These are phyloP conservation scores for Kodamaea hsintzibuensis DNA, from an alignment of 805 yeast genomes.

Conservation along the genomic window DNA sequence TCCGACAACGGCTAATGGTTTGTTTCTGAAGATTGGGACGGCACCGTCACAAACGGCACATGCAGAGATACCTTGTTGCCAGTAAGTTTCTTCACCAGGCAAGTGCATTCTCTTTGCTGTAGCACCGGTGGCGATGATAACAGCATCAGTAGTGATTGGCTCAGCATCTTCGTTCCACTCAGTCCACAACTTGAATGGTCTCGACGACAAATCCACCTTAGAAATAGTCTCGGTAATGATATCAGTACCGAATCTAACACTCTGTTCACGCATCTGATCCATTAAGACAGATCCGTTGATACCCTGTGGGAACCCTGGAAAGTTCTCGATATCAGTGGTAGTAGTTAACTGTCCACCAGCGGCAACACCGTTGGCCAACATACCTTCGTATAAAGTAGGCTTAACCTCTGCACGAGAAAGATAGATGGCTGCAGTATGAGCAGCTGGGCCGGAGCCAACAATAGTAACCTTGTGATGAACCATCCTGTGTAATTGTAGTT, in stretches of 20 bases:
- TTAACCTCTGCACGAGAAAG: conserved; percentile 94
- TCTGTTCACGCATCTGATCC: conserved; percentile 93
- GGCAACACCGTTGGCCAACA: conserved; percentile 96
- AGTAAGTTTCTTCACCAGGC: conserved; percentile 96
- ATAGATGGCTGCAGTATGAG: conserved; percentile 98
- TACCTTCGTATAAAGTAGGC: conserved; percentile 92
- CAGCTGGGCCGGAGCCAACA: conserved; percentile 98
- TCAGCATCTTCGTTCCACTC: conserved; percentile 91
- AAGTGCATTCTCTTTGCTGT: conserved; percentile 91
- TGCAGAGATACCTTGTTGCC: conserved; percentile 99
- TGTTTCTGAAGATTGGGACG: conserved; percentile 96
- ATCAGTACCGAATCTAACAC: conserved; percentile 85
- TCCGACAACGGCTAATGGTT: conserved; percentile 96
- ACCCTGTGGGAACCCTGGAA: conserved; percentile 98
- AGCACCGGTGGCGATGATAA: conserved; percentile 96
- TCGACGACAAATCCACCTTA: conserved; percentile 81
- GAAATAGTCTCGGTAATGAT: conserved; percentile 94
- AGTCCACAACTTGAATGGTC: conserved; percentile 96
- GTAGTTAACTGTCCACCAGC: conserved; percentile 99
- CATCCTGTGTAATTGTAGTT: conserved; percentile 47
- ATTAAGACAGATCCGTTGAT: conserved; percentile 83
- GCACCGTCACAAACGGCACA: conserved; percentile 99
- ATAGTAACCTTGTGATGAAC: conserved; percentile 83
- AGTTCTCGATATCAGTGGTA: conserved; percentile 97
- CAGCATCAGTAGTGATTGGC: conserved; percentile 90